A percentile compares a stretch with the other conserved stretches of the same genome.
Conservation (phyloP, 2,329 filamentous ascomycete species). For the Coniochaeta sp. region DNA sequence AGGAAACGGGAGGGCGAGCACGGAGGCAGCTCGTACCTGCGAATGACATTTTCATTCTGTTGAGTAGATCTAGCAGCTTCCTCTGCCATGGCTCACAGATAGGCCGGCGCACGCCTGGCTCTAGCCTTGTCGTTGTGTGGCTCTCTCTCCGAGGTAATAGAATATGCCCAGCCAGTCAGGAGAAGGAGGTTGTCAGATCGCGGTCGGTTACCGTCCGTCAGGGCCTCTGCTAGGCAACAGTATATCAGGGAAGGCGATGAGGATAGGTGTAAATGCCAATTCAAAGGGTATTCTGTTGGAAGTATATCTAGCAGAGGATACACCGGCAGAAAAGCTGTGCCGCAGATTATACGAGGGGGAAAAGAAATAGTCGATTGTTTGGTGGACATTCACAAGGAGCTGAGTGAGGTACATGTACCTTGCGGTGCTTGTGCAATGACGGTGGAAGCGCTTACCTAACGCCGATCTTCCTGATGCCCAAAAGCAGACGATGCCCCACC, state of each 20-base stretch:
- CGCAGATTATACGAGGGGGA: not conserved
- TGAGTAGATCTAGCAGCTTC: conserved; percentile 9
- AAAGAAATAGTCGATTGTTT: not conserved
- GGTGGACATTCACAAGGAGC: not conserved
- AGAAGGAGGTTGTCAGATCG: not conserved
- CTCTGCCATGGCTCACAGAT: conserved; percentile 21
- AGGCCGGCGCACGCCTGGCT: not conserved
- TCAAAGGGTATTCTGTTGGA: not conserved
- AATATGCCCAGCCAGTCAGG: not conserved
- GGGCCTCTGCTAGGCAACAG: not conserved
- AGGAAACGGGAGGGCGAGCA: not conserved
- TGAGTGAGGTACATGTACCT: too few relatives aligned
- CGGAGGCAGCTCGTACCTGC: conserved; percentile 19
- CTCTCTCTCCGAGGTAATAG: not conserved
- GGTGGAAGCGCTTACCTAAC: not conserved
- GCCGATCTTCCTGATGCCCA: not conserved
- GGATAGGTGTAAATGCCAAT: not conserved
- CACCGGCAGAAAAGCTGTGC: not conserved
- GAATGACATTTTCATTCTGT: conserved; percentile 26
- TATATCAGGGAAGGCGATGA: not conserved
- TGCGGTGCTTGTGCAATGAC: not conserved
- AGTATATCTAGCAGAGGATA: not conserved
- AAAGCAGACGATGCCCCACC: not conserved
- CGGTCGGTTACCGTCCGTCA: not conserved
- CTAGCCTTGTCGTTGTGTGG: not conserved